Evolutionary conservation across 345 rosid genomes (phyloP).

Genomic region (Citrus maxima): DNA sequence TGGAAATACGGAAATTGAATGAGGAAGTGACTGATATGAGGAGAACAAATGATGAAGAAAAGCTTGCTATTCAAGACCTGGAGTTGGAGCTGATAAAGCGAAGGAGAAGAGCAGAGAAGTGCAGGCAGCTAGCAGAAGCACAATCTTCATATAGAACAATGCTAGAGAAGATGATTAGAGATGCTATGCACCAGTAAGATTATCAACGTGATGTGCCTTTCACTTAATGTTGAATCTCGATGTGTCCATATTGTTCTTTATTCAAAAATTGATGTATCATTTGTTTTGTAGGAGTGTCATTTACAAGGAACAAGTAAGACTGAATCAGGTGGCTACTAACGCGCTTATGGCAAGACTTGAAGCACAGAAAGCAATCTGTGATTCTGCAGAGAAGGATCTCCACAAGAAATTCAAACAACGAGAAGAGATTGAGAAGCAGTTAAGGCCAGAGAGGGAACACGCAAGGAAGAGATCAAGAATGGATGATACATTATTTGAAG

Average conservation of each 20-base stretch:
- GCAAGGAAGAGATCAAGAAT: constrained; percentile 79
- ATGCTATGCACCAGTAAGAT: constrained; percentile 99
- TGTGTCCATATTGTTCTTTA: background rate
- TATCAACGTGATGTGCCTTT: background rate
- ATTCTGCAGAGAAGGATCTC: constrained; percentile 82
- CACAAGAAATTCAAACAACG: constrained; percentile 80
- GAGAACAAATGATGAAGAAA: constrained; percentile 63
- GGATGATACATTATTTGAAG: constrained; percentile 51
- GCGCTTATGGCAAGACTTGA: constrained; percentile 90
- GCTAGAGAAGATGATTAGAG: constrained; percentile 94
- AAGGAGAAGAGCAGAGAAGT: constrained; percentile 88
- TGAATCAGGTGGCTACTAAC: constrained; percentile 80
- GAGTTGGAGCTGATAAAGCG: constrained; percentile 69
- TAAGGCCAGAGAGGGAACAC: constrained; percentile 72
- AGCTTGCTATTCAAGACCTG: constrained; percentile 64
- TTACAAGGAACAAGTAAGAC: constrained; percentile 87
- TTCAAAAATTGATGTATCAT: background rate
- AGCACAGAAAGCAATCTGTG: constrained; percentile 89
- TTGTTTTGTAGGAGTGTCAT: constrained; percentile 73
- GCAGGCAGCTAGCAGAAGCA: constrained; percentile 90
- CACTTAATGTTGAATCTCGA: background rate
- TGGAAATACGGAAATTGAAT: constrained; percentile 60
- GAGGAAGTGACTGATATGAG: constrained; percentile 56
- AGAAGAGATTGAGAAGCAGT: constrained; percentile 73
- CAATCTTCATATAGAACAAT: constrained; percentile 78